These are phyloP conservation scores for Rhododendron mucronatum DNA, from an alignment of 148 eudicot species.

Conservation along the genomic window DNA sequence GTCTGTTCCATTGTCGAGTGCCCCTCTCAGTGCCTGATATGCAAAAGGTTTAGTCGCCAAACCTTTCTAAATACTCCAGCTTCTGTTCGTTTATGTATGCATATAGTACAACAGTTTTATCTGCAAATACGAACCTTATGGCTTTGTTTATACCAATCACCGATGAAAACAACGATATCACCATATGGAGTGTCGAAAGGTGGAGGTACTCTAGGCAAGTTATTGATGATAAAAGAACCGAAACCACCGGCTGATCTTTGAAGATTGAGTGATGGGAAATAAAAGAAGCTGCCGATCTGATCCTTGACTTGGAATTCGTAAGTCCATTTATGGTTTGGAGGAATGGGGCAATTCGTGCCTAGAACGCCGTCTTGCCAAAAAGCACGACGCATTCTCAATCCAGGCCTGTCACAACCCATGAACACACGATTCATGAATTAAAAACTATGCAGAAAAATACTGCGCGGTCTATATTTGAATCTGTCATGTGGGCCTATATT, in stretches of 20 bases:
- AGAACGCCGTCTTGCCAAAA: conserved; percentile 12
- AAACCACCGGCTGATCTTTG: not conserved
- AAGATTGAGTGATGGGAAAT: conserved; percentile 6
- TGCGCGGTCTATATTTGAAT: no score
- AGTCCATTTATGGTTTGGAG: not conserved
- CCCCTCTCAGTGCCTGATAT: conserved; percentile 68
- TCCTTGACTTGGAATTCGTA: not conserved
- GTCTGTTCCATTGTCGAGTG: conserved; percentile 64
- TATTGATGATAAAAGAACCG: not conserved
- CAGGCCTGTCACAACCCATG: not conserved
- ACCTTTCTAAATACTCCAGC: not conserved
- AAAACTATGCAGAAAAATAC: not conserved
- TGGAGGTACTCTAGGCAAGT: not conserved
- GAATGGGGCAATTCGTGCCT: not conserved
- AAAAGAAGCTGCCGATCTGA: not conserved
- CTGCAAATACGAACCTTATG: not conserved
- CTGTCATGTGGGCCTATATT: no score
- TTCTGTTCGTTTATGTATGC: not conserved
- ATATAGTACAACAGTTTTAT: not conserved
- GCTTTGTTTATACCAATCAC: not conserved
- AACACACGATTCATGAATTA: no score
- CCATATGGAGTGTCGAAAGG: not conserved
- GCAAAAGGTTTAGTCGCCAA: not conserved
- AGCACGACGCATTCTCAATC: not conserved
- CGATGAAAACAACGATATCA: not conserved